Percentiles rank a stretch among this genome's conserved stretches.
Conservation (phyloP, 306 rosid species). For the Lathyrus tuberosus region DNA sequence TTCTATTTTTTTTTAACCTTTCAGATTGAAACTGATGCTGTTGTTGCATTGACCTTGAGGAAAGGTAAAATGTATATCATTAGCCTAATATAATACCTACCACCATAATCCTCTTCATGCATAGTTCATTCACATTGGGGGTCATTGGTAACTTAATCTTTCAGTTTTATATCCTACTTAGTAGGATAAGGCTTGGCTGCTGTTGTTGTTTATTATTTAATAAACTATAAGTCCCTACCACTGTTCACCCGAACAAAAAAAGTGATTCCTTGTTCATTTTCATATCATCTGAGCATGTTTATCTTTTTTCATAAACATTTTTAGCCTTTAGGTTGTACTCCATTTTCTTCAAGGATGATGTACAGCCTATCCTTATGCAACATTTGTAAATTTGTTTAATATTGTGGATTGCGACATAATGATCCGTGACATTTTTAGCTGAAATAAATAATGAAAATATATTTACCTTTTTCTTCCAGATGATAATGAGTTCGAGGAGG, state of each 20-base stretch:
- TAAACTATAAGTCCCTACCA: not conserved
- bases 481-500: slow-evolving; percentile 85
- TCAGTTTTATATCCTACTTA: not conserved
- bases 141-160: not conserved
- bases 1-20: slow-evolving; percentile 4
- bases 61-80: slow-evolving; percentile 56
- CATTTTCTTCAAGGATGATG: not conserved
- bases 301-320: not conserved
- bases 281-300: slow-evolving; percentile 1
- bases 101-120: not conserved
- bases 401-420: not conserved
- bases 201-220: no score
- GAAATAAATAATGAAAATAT: not conserved
- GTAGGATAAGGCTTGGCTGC: no score
- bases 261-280: slow-evolving; percentile 1
- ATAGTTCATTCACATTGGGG: not conserved
- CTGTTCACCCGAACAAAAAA: not conserved
- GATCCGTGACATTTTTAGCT: not conserved
- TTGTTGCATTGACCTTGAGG: slow-evolving; percentile 82
- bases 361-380: not conserved
- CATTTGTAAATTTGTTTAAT: not conserved
- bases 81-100: slow-evolving; percentile 1
- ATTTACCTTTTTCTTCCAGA: slow-evolving; percentile 50
- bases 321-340: not conserved
- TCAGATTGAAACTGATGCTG: slow-evolving; percentile 90